Conservation (phyloP, 2,329 filamentous ascomycete species). For the Exophiala sp. region DNA sequence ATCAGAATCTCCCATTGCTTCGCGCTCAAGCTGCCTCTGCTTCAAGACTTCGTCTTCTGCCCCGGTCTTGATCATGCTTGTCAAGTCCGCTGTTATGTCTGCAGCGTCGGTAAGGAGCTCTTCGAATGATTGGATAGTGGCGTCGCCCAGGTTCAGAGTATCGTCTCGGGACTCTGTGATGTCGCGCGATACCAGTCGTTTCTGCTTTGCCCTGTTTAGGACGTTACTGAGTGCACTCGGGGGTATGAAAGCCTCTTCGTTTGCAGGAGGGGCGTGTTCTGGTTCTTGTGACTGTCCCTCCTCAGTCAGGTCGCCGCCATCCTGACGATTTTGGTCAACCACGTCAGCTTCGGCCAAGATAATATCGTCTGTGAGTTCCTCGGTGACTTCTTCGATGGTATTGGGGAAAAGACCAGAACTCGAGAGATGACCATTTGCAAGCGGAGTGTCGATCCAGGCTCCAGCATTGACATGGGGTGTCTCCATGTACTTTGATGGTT, state of each 20-base stretch:
- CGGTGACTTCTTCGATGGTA: slow-evolving; percentile 27
- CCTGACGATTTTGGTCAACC: no score
- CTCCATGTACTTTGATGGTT: slow-evolving; percentile 19
- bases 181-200: slow-evolving; percentile 11
- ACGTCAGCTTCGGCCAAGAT: neutral
- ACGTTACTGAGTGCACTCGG: slow-evolving; percentile 41
- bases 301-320: neutral
- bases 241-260: slow-evolving; percentile 37
- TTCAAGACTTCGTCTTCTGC: slow-evolving; percentile 29
- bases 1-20: slow-evolving; percentile 23
- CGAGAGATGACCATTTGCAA: slow-evolving; percentile 10
- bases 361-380: slow-evolving; percentile 22
- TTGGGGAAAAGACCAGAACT: slow-evolving; percentile 15
- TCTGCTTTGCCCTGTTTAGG: slow-evolving; percentile 37
- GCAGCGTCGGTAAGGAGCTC: slow-evolving; percentile 33
- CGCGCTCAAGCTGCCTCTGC: slow-evolving; percentile 6
- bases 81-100: slow-evolving; percentile 24
- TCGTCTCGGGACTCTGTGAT: slow-evolving; percentile 26
- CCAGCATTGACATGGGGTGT: slow-evolving; percentile 29
- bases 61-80: slow-evolving; percentile 29
- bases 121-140: slow-evolving; percentile 43
- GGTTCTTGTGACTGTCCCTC: slow-evolving; percentile 4
- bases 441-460: slow-evolving; percentile 29
- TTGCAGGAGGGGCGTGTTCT: slow-evolving; percentile 26
- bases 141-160: slow-evolving; percentile 38